Conservation (phyloP, 108 stramenopile species). For the Epithemia pelagica region DNA sequence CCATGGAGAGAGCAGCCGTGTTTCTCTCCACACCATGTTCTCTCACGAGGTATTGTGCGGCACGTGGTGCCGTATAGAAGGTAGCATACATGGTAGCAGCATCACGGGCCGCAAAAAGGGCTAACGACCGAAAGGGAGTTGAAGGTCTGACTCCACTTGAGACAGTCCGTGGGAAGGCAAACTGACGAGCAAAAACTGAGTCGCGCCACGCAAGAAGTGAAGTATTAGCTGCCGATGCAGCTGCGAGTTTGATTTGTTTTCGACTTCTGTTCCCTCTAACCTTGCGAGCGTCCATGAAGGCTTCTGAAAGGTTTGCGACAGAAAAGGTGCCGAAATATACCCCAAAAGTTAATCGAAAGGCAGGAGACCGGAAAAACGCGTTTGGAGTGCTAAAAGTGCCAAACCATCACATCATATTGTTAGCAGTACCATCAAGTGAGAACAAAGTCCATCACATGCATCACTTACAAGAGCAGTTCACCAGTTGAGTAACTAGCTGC, state of each 20-base stretch:
- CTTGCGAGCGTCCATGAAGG: conserved; percentile 20
- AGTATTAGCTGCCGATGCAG: conserved; percentile 26
- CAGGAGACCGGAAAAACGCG: conserved; percentile 21
- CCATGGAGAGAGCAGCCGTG: conserved; percentile 22
- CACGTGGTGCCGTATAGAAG: conserved; percentile 29
- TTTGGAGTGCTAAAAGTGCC: conserved; percentile 12
- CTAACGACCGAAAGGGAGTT: conserved; percentile 8
- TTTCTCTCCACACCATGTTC: conserved; percentile 14
- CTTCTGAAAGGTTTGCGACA: conserved; percentile 33
- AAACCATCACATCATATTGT: no score
- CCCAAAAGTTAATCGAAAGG: conserved; percentile 26
- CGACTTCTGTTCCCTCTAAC: conserved; percentile 20
- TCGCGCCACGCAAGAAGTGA: conserved; percentile 35
- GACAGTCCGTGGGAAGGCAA: not conserved
- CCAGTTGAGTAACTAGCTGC: conserved; percentile 14
- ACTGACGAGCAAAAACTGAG: conserved; percentile 25
- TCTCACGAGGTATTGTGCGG: conserved; percentile 15
- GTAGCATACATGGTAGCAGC: conserved; percentile 33
- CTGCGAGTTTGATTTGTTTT: conserved; percentile 24
- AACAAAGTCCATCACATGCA: no score
- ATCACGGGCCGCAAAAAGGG: conserved; percentile 31
- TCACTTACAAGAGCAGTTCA: conserved; percentile 19
- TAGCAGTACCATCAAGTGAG: no score
- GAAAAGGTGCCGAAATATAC: conserved; percentile 39
- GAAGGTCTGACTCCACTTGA: not conserved